Evolutionary conservation across 164 flowering plant species (phyloP).

Genomic region (Paratinospora sagittata): DNA sequence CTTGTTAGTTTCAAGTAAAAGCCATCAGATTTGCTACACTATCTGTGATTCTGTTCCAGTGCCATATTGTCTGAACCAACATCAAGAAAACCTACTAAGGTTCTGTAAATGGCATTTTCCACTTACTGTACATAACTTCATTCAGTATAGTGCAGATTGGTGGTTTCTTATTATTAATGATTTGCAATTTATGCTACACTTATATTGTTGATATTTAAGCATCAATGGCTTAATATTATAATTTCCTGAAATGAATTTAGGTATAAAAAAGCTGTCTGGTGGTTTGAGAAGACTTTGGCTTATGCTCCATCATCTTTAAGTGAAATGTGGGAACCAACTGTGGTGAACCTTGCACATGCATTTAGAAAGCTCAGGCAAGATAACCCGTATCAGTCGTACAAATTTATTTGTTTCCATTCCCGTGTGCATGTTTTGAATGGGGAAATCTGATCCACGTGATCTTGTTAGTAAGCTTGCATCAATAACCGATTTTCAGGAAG

Average conservation of each 20-base stretch:
- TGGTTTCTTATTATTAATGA: not conserved
- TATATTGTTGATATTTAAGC: not conserved
- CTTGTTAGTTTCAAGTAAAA: not conserved
- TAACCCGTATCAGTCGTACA: not conserved
- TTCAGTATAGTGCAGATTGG: no score
- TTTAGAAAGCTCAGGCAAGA: slow-evolving; percentile 76
- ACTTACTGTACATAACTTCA: no score
- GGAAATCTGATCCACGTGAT: not conserved
- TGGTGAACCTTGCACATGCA: slow-evolving; percentile 92
- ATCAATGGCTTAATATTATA: not conserved
- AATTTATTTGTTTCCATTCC: not conserved
- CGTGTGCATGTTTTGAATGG: not conserved
- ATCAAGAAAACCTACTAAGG: no score
- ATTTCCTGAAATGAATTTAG: slow-evolving; percentile 31
- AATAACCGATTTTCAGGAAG: slow-evolving; percentile 32
- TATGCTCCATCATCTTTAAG: slow-evolving; percentile 59
- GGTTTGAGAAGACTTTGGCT: slow-evolving; percentile 87
- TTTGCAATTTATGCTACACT: not conserved
- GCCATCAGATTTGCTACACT: not conserved
- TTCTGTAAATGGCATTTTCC: no score
- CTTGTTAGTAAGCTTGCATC: not conserved
- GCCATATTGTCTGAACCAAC: no score
- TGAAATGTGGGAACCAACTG: slow-evolving; percentile 95
- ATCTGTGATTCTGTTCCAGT: no score
- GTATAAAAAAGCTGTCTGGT: slow-evolving; percentile 74